Evolutionary conservation across 1,139 yeast genomes (phyloP), one percentile per base, ranked within the genome.

Genomic region (Zygotorulaspora mrakii): DNA sequence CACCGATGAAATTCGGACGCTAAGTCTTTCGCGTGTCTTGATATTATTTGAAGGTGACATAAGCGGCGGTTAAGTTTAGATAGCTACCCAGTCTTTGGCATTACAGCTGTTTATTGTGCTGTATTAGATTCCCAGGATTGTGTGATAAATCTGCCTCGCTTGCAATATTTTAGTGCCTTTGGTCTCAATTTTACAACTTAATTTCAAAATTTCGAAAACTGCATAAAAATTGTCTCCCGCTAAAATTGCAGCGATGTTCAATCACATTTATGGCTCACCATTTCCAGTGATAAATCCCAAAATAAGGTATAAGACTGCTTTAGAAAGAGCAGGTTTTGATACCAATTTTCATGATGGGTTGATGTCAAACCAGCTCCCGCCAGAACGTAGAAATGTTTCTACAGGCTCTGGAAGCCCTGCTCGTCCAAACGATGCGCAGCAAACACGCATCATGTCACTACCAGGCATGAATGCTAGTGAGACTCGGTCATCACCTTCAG

Each of bases 281-380:
- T 79, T 79, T 49, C 85, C 85, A n/a, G 75, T 79, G 0, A 64
- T 79, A 49, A 76, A 75, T 46, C 68, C 74, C 1, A 73, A 73
- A 33, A 76, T 71, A 37, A 64, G 76, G 27, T 77, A 76, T 56
- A 69, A 68, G 50, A 79, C 82, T 1, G 84, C 77, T 4, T 73
- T 78, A 49, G 84, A 79, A 57, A 61, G 83, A 50, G 84, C 84
- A 0, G 85, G 85, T 0, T 79, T 79, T 50, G 83, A 78, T 32
- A 75, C 76, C 23, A 48, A 47, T 22, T 48, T 31, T 17, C 18
- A 39, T n/a, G 29, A 27, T 22, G 31, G 29, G 17, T 16, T 17
- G 16, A 20, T 17, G 20, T 31, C n/a, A 14, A 26, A 31, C 5
- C 33, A 12, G 12, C 13, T 11, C 3, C 23, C 17, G 17, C 35